Evolutionary conservation across 768 basidiomycete species (phyloP).

Genomic region (Lentinula guzmanii): DNA sequence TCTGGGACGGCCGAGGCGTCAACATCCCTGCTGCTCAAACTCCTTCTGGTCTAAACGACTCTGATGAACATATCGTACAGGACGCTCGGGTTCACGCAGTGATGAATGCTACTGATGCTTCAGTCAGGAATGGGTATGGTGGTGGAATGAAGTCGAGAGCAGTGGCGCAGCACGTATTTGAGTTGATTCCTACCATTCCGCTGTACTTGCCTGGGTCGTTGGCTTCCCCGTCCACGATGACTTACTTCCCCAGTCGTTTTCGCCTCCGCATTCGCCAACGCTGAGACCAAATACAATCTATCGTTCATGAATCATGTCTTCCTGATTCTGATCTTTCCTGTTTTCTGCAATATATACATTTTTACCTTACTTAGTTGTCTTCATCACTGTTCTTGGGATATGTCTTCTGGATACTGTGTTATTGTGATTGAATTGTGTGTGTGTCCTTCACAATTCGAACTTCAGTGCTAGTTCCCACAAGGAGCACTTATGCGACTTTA

Average conservation of each 20-base stretch:
- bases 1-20: conserved; percentile 65
- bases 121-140: conserved; percentile 17
- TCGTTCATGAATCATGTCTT: conserved; percentile 11
- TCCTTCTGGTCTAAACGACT: neutral
- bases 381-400: too few relatives aligned
- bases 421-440: too few relatives aligned
- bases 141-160: conserved; percentile 11
- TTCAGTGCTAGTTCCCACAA: too few relatives aligned
- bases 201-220: conserved; percentile 42
- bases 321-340: too few relatives aligned
- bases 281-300: conserved; percentile 23
- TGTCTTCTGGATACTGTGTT: too few relatives aligned
- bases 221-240: conserved; percentile 46
- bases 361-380: too few relatives aligned
- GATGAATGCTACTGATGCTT: conserved; percentile 38
- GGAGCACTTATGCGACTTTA: too few relatives aligned
- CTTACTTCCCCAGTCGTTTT: conserved; percentile 47
- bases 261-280: conserved; percentile 53
- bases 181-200: conserved; percentile 46
- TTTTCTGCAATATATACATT: too few relatives aligned
- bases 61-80: conserved; percentile 36
- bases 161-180: conserved; percentile 46
- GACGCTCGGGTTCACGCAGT: conserved; percentile 65
- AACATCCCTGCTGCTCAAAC: conserved; percentile 14
- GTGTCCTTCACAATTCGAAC: too few relatives aligned